Conservation (phyloP, 192 early-diverging fungal genomes). For the Coemansia sp. region DNA sequence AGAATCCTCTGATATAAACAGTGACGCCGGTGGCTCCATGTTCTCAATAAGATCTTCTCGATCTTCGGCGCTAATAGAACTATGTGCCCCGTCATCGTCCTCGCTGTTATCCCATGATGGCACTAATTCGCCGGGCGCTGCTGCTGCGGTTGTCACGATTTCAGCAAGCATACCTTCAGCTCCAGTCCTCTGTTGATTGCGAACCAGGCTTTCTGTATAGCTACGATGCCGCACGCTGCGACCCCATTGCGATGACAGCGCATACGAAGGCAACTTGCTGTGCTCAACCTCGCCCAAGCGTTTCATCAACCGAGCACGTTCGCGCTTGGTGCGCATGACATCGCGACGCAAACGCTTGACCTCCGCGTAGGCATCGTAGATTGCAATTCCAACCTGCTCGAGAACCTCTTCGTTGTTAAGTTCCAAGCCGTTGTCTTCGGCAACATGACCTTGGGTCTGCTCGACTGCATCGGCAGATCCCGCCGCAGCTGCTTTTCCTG, state of each 20-base stretch:
- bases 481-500: not conserved
- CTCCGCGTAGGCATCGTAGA: constrained; percentile 28
- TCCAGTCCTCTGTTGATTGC: not conserved
- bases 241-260: constrained; percentile 39
- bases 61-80: not conserved
- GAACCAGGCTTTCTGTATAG: constrained; percentile 18
- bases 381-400: constrained; percentile 32
- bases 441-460: not conserved
- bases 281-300: constrained; percentile 38
- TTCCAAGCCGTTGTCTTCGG: constrained; percentile 5
- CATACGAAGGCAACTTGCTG: constrained; percentile 43
- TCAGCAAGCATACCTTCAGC: not conserved
- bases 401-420: constrained; percentile 29
- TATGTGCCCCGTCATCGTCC: not conserved
- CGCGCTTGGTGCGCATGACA: constrained; percentile 21
- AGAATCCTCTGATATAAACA: constrained; percentile 37
- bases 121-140: not conserved
- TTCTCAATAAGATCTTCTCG: constrained; percentile 14
- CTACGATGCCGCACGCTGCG: constrained; percentile 39
- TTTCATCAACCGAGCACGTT: constrained; percentile 40
- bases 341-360: constrained; percentile 35
- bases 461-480: not conserved
- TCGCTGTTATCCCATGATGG: not conserved
- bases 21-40: constrained; percentile 32
- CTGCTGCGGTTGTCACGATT: not conserved